Evolutionary conservation across 2,329 filamentous ascomycete species (phyloP).

Genomic region (Grosmannia serpens): DNA sequence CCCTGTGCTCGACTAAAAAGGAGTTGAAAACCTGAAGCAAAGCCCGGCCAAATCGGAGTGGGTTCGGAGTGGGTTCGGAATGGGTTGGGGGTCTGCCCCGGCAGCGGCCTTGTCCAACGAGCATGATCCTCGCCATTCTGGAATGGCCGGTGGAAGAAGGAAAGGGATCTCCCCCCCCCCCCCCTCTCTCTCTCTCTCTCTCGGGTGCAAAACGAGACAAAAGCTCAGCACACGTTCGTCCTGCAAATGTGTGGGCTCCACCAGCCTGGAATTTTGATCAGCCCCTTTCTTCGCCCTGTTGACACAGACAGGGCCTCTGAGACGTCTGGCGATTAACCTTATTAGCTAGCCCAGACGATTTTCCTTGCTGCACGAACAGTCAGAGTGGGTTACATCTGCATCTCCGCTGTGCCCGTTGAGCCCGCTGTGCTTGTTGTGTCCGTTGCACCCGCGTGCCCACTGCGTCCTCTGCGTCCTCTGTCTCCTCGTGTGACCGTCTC

Average conservation of each 20-base stretch:
- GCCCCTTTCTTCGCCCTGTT: background rate
- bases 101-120: background rate
- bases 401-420: background rate
- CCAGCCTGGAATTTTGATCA: background rate
- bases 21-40: background rate
- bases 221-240: no score
- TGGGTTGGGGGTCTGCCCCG: background rate
- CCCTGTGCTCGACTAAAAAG: background rate
- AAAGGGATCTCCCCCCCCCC: no score
- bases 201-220: no score
- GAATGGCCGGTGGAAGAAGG: background rate
- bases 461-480: background rate
- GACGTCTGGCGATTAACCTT: constrained; percentile 1
- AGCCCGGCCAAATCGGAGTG: background rate
- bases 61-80: background rate
- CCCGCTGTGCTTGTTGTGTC: background rate
- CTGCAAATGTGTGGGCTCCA: background rate
- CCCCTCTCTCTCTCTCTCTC: no score
- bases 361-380: background rate
- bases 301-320: background rate
- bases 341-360: background rate
- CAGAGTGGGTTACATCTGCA: background rate
- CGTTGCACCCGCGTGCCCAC: background rate
- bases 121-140: background rate
- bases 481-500: background rate